Conservation (phyloP, 768 basidiomycete genomes). For the Harrya chromipes region DNA sequence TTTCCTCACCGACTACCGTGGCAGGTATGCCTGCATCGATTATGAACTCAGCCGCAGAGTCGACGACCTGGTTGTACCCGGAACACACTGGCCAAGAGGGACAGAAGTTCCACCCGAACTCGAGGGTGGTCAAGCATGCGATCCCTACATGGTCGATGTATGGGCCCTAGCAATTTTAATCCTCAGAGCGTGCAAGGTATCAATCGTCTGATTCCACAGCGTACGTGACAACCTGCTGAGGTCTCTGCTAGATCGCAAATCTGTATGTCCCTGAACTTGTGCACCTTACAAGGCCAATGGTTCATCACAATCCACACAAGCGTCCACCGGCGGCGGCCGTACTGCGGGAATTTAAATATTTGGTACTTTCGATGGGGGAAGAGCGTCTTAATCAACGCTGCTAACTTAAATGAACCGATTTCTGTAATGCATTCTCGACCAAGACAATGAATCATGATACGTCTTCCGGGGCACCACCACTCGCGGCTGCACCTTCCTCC, state of each 20-base stretch:
- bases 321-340: constrained; percentile 52
- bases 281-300: constrained; percentile 55
- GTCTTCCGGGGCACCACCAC: constrained; percentile 3
- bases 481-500: constrained; percentile 37
- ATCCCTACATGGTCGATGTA: constrained; percentile 72
- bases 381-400: constrained; percentile 28
- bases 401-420: neutral
- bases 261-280: constrained; percentile 59
- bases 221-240: constrained; percentile 3
- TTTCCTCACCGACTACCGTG: constrained; percentile 61
- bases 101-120: constrained; percentile 74
- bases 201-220: constrained; percentile 8
- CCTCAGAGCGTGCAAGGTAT: constrained; percentile 61
- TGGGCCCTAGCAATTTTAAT: constrained; percentile 70
- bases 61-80: constrained; percentile 35
- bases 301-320: constrained; percentile 46
- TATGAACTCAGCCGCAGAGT: constrained; percentile 64
- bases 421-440: neutral
- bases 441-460: constrained; percentile 5
- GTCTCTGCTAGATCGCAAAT: constrained; percentile 45
- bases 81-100: constrained; percentile 44
- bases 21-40: constrained; percentile 71
- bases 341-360: constrained; percentile 49
- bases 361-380: constrained; percentile 42
- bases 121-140: constrained; percentile 44